Percentiles rank a stretch among this genome's conserved stretches.
Evolutionary conservation across 2,329 filamentous ascomycete genomes (phyloP).

Genomic region (Colletotrichum godetiae): DNA sequence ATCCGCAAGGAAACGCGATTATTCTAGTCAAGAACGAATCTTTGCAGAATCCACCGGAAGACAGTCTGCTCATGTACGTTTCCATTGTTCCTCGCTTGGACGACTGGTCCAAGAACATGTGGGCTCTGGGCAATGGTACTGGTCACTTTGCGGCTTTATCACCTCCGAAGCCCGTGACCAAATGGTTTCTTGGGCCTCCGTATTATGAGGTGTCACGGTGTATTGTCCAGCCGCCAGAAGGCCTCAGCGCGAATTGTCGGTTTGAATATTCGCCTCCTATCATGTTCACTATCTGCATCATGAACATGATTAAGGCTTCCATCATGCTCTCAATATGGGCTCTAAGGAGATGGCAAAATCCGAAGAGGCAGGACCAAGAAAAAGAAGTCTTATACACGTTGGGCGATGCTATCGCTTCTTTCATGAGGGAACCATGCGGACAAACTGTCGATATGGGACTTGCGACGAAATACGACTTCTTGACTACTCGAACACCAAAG

Average conservation of each 20-base stretch:
- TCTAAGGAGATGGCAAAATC: not conserved
- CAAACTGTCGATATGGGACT: not conserved
- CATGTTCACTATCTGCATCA: constrained; percentile 1
- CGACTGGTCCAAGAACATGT: constrained; percentile 18
- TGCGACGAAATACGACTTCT: not conserved
- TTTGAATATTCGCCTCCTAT: not conserved
- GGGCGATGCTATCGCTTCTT: constrained; percentile 8
- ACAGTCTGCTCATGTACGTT: constrained; percentile 16
- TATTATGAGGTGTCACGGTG: not conserved
- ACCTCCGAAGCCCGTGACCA: not conserved
- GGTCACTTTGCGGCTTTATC: not conserved
- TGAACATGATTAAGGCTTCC: constrained; percentile 1
- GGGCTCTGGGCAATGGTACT: constrained; percentile 8
- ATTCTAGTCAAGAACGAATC: constrained; percentile 5
- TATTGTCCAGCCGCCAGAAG: not conserved
- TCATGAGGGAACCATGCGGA: constrained; percentile 1
- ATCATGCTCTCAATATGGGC: constrained; percentile 10
- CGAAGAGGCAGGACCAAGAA: not conserved
- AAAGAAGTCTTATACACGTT: constrained; percentile 3
- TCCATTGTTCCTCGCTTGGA: constrained; percentile 12
- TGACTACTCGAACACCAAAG: not conserved
- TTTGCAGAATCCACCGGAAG: not conserved
- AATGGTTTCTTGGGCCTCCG: constrained; percentile 4
- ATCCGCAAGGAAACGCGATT: constrained; percentile 1
- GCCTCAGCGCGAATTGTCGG: not conserved